Conservation (phyloP, 208 protist species). For the Leptomonas pyrrhocoris region DNA sequence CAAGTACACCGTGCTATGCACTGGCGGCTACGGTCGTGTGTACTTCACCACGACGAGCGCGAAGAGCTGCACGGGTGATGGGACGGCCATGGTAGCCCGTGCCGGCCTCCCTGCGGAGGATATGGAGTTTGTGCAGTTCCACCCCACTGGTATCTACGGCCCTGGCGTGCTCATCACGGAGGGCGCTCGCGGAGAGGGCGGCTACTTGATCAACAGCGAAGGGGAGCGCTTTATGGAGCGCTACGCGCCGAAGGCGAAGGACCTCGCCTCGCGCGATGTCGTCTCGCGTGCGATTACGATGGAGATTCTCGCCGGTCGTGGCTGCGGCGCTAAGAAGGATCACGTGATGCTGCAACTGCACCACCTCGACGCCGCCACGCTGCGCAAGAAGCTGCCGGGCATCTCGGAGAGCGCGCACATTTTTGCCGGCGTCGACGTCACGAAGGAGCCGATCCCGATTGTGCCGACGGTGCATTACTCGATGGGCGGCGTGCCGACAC, state of each 20-base stretch:
- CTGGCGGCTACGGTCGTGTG: conserved; percentile 97
- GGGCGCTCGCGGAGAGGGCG: conserved; percentile 96
- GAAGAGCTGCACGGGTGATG: conserved; percentile 99
- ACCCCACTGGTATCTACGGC: conserved; percentile 99
- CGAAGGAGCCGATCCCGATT: conserved; percentile 99
- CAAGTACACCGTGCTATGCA: conserved; percentile 98
- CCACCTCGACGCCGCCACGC: conserved; percentile 95
- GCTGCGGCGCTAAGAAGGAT: conserved; percentile 95
- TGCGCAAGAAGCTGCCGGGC: conserved; percentile 97
- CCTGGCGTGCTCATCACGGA: conserved; percentile 99
- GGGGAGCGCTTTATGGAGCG: conserved; percentile 99
- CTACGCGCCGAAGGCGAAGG: conserved; percentile 98
- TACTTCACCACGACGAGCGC: conserved; percentile 98
- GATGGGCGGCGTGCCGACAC: conserved; percentile 95
- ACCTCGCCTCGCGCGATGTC: conserved; percentile 99
- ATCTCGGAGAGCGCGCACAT: conserved; percentile 99
- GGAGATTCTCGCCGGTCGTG: conserved; percentile 96
- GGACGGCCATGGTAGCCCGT: conserved; percentile 98
- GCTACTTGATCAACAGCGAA: conserved; percentile 98
- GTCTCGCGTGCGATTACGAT: conserved; percentile 98
- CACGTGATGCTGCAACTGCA: conserved; percentile 98
- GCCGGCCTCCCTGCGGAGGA: conserved; percentile 98
- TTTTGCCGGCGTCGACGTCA: conserved; percentile 99
- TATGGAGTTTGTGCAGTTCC: conserved; percentile 99
- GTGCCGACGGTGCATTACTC: conserved; percentile 99